Evolutionary conservation across 371 early-diverging fungal species (phyloP).

Genomic region (Apophysomyces variabilis): DNA sequence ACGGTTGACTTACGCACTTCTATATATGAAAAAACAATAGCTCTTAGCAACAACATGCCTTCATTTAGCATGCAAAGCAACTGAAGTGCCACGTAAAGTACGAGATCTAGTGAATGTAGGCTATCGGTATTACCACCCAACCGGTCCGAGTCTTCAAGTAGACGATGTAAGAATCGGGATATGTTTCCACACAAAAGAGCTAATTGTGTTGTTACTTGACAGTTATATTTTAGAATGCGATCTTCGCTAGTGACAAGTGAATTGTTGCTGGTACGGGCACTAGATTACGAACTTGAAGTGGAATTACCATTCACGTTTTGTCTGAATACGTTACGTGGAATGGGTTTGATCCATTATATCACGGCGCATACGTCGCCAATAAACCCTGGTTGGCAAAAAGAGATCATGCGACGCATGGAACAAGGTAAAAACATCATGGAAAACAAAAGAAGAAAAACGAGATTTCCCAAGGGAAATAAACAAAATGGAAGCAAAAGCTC

Average conservation of each 20-base stretch:
- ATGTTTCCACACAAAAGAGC: background rate
- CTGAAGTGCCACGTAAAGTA: constrained; percentile 60
- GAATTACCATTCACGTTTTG: constrained; percentile 54
- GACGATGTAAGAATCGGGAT: constrained; percentile 33
- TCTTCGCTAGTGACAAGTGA: constrained; percentile 50
- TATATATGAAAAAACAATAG: constrained; percentile 18
- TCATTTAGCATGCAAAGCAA: constrained; percentile 60
- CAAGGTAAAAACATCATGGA: constrained; percentile 22
- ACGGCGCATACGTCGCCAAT: constrained; percentile 28
- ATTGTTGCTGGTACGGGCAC: constrained; percentile 46
- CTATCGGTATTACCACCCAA: constrained; percentile 55
- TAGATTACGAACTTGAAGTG: constrained; percentile 52
- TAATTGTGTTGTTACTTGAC: background rate
- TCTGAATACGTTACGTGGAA: constrained; percentile 45
- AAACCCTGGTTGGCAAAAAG: constrained; percentile 31
- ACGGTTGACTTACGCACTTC: no score
- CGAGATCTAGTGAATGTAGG: constrained; percentile 64
- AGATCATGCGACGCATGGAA: constrained; percentile 44
- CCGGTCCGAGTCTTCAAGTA: constrained; percentile 38
- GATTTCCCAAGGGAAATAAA: constrained; percentile 11
- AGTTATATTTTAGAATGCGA: constrained; percentile 52
- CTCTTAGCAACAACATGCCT: constrained; percentile 56
- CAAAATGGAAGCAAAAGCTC: background rate
- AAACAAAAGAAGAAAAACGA: constrained; percentile 2
- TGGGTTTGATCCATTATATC: constrained; percentile 37